A percentile compares a stretch with the other conserved stretches of the same genome.
Evolutionary conservation across 352 stramenopile genomes (phyloP).

Genomic region (Hyaloperonospora arabidopsidis): DNA sequence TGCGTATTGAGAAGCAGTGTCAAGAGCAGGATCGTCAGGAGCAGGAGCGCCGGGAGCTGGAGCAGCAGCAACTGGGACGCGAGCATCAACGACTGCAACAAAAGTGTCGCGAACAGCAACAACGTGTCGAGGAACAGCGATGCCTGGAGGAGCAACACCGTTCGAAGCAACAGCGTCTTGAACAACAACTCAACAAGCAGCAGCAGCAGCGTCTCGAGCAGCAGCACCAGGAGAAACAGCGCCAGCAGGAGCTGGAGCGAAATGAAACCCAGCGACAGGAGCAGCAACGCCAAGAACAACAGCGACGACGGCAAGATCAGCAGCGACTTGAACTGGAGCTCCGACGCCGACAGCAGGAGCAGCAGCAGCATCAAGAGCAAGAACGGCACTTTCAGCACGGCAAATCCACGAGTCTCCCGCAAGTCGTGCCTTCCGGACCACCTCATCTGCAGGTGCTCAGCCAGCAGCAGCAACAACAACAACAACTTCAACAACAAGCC

Average conservation of each 20-base stretch:
- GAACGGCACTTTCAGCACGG: conserved; percentile 28
- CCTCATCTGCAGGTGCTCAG: conserved; percentile 45
- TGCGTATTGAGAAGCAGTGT: conserved; percentile 24
- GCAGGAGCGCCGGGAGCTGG: conserved; percentile 21
- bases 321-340: conserved; percentile 23
- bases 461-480: conserved; percentile 36
- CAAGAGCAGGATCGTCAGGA: conserved; percentile 23
- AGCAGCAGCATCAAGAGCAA: conserved; percentile 33
- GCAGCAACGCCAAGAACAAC: conserved; percentile 26
- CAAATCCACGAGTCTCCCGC: conserved; percentile 29
- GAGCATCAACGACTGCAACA: conserved; percentile 24
- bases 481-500: conserved; percentile 36
- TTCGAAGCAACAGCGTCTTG: conserved; percentile 27
- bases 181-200: conserved; percentile 20
- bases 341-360: conserved; percentile 27
- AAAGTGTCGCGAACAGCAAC: conserved; percentile 7
- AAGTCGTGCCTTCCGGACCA: conserved; percentile 25
- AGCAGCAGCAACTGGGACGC: conserved; percentile 20
- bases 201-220: conserved; percentile 21
- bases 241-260: conserved; percentile 6
- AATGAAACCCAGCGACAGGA: conserved; percentile 23
- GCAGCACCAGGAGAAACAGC: conserved; percentile 22
- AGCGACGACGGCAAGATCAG: conserved; percentile 18
- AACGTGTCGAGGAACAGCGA: conserved; percentile 9
- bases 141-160: conserved; percentile 15